Base-by-base conservation (phyloP, 2,329 filamentous ascomycete species). In the Aureobasidium lini region DNA sequence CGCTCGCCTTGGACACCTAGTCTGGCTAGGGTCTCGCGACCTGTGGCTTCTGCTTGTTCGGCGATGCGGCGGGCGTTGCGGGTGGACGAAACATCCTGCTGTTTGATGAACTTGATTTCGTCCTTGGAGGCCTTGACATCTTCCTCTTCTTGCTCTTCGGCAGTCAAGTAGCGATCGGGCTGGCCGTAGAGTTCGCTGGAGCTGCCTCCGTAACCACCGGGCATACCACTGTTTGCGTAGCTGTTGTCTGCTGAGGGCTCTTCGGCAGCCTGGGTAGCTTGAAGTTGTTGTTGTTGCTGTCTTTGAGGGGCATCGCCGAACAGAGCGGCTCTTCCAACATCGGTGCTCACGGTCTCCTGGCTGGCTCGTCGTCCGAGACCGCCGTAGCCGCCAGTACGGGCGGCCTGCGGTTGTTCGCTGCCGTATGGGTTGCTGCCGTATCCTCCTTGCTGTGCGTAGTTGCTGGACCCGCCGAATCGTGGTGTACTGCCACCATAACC, bases 1-100 rank as follows among this genome's bases (percentile, higher is more conserved):
- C 87, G 82, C 70, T 95, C 90, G 61, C 87, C 88, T 72, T 96
- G 91, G 13, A 81, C 84, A 57, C 86, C 88, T 11, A 95, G 82
- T 60, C 87, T 81, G 40, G 84, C 86, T 39, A 93, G 79, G 0
- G 88, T 92, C 53, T 84, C 82, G 28, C 85, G 81, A 47, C 88
- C 89, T 39, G 83, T 86, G 65, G 89, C 84, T 67, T 90, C 83
- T 9, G 85, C 83, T 72, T 88, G 81, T 49, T 85, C 81, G 31
- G 86, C 86, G 58, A 86, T 81, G 8, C 82, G 80, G 44, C 89
- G 76, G 13, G 87, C 85, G 69, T 90, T 90, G 58, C 85, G 79
- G 10, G 86, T 87, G 13, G 83, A 84, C n/a, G 82, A 77, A 34
- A 92, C 83, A 68, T 90, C 89, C 62, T 89, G 85, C 64, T 90